Percentiles rank a stretch among this genome's conserved stretches.
These are phyloP conservation scores for Thermoascus crustaceus DNA, from an alignment of 2,329 filamentous ascomycete species.

Conservation along the genomic window DNA sequence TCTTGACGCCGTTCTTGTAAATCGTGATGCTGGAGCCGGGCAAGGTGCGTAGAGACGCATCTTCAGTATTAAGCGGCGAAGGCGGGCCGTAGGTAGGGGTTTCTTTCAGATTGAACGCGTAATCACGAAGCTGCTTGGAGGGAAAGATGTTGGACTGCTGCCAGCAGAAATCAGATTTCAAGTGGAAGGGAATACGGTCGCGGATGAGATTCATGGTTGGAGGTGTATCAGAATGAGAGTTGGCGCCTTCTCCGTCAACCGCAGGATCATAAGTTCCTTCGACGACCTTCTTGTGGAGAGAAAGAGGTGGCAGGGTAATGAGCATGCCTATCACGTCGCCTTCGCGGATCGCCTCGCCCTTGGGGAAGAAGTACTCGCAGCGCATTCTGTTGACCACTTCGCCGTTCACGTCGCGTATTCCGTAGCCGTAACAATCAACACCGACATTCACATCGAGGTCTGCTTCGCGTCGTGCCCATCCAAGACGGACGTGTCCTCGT, in stretches of 20 bases:
- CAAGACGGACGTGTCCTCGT: conserved; percentile 41
- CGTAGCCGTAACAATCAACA: conserved; percentile 93
- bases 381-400: conserved; percentile 91
- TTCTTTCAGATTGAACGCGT: conserved; percentile 39
- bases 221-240: conserved; percentile 34
- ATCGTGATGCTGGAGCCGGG: conserved; percentile 79
- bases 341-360: conserved; percentile 70
- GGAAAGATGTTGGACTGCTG: conserved; percentile 59
- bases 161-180: conserved; percentile 89
- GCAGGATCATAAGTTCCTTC: conserved; percentile 80
- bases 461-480: conserved; percentile 40
- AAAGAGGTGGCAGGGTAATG: conserved; percentile 78
- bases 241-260: conserved; percentile 48
- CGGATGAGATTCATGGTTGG: conserved; percentile 74
- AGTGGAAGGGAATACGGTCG: conserved; percentile 88
- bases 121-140: conserved; percentile 78
- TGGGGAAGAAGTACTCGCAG: conserved; percentile 79
- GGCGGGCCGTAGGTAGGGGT: conserved; percentile 41
- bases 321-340: conserved; percentile 93
- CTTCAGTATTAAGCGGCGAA: conserved; percentile 54
- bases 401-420: conserved; percentile 77
- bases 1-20: conserved; percentile 82
- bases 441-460: conserved; percentile 55
- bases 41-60: conserved; percentile 73
- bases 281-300: conserved; percentile 80